Evolutionary conservation across 192 early-diverging fungal species (phyloP).

Genomic region (Pecoramyces ruminantium): DNA sequence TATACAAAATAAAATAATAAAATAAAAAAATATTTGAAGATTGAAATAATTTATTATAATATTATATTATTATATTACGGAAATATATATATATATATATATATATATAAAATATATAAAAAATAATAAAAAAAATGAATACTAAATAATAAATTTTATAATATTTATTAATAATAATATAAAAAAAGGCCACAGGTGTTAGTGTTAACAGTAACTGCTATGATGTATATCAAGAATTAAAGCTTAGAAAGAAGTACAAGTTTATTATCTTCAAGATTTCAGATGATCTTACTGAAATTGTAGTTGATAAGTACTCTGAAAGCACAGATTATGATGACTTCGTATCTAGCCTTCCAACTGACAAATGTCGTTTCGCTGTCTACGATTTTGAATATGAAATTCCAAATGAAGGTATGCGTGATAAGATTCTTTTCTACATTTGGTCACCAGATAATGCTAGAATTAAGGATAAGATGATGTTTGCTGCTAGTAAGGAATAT

Average conservation of each 20-base stretch:
- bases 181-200: slow-evolving; percentile 33
- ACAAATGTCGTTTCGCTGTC: slow-evolving; percentile 63
- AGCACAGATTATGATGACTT: slow-evolving; percentile 49
- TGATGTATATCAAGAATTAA: slow-evolving; percentile 48
- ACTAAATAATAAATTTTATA: no score
- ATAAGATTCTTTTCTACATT: slow-evolving; percentile 70
- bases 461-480: slow-evolving; percentile 76
- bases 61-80: no score
- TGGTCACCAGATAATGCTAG: slow-evolving; percentile 70
- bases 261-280: slow-evolving; percentile 71
- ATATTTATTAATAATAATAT: no score
- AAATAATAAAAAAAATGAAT: no score
- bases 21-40: no score
- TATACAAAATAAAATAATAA: no score
- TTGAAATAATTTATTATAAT: no score
- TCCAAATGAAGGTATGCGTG: slow-evolving; percentile 45
- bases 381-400: slow-evolving; percentile 69
- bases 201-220: slow-evolving; percentile 42
- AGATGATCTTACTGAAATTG: slow-evolving; percentile 44
- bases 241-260: slow-evolving; percentile 51
- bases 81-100: no score
- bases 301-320: slow-evolving; percentile 14
- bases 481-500: slow-evolving; percentile 66
- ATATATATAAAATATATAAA: no score
- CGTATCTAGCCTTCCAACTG: slow-evolving; percentile 32